Base-by-base conservation (phyloP, 2,329 filamentous ascomycete genomes). In the Curvularia hawaiiensis region DNA sequence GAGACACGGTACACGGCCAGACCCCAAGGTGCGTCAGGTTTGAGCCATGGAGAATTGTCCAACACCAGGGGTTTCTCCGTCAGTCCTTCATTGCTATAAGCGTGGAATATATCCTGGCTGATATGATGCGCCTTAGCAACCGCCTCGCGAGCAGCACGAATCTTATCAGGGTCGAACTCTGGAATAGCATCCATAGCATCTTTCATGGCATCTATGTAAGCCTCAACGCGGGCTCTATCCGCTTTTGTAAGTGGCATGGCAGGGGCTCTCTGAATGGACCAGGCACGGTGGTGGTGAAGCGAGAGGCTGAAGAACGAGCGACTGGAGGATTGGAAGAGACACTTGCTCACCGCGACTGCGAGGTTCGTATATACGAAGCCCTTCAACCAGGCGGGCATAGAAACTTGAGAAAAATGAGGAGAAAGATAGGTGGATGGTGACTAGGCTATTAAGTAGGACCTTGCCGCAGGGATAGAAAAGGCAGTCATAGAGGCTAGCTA, bases 1-100 rank as follows among this genome's bases (percentile, higher is more conserved):
- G 20, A 51, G 39, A 33, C 49, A 51, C 49, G 40, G 40, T 51
- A 51, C 49, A 51, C 30, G 14, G 26, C 40, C 28, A 51, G 30
- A 51, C 49, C 49, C 49, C 40, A 51, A 51, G 49, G 30, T 30
- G 40, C 49, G 20, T 51, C 30, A 12, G 49, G 49, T 44, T 51
- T 35, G 39, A 51, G 49, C 33, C 18, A 24, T 14, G 10, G 3
- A 18, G 6, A 11, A 11, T 35, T 9, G 18, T 8, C 12, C 18
- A 51, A 51, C 39, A 44, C 49, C 49, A 44, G 28, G 14, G 39
- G 39, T 9, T 35, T 38, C 24, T 35, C 18, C 24, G 14, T 16
- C 39, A 35, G 5, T n/a, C 16, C 6, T 28, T 44, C 49, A 26
- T 35, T 12, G 33, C 33, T 2, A 35, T 35, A 16, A 35, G 33